phyloP scores from a whole-genome alignment of 2,329 filamentous ascomycete species.

The Stagonosporopsis rhizophila region DNA sequence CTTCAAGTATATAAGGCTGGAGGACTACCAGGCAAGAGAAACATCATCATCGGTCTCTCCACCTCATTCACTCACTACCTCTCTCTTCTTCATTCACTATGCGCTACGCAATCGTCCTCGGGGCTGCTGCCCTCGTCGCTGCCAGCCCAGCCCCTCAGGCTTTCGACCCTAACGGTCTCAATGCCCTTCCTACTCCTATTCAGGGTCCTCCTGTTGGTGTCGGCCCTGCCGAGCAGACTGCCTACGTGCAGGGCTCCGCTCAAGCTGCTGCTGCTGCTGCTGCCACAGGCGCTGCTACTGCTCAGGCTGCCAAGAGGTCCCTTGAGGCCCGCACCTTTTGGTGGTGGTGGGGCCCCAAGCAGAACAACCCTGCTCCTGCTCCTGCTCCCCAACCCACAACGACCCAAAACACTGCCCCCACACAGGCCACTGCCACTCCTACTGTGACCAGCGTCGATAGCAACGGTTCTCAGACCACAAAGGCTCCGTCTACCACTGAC shows the following conservation, averaged over 20 bases:
- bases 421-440: constrained; percentile 3
- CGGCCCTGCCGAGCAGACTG: constrained; percentile 20
- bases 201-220: constrained; percentile 29
- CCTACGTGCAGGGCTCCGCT: constrained; percentile 25
- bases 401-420: not conserved
- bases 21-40: not conserved
- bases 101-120: constrained; percentile 31
- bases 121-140: constrained; percentile 31
- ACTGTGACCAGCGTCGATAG: constrained; percentile 5
- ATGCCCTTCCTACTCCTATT: constrained; percentile 19
- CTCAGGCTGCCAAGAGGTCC: constrained; percentile 17
- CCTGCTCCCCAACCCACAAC: not conserved
- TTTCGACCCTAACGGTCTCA: constrained; percentile 20
- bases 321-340: constrained; percentile 20
- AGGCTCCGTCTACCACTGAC: constrained; percentile 26
- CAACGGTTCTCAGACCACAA: constrained; percentile 12
- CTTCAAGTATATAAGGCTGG: constrained; percentile 15
- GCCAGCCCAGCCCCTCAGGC: constrained; percentile 32
- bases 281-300: constrained; percentile 22
- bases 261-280: constrained; percentile 22
- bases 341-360: constrained; percentile 5
- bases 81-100: constrained; percentile 20
- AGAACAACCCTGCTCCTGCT: not conserved
- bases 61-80: constrained; percentile 12
- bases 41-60: constrained; percentile 14